These are phyloP conservation scores for Eutrema heterophyllum DNA, from an alignment of 345 rosid species.

Conservation along the genomic window DNA sequence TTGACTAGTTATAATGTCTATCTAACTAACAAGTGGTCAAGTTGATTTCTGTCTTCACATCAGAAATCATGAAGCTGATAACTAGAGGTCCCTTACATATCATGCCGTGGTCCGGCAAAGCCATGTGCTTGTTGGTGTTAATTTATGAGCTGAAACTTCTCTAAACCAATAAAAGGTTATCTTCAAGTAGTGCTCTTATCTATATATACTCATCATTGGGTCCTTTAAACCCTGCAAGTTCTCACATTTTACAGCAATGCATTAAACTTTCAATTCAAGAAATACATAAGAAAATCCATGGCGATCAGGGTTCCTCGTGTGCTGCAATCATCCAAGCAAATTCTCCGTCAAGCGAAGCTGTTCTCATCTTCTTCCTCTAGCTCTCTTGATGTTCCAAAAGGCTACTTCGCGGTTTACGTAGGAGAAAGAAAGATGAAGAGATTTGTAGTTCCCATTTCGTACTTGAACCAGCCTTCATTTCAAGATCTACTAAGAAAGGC, in stretches of 20 bases:
- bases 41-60: slow-evolving; percentile 15
- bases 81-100: slow-evolving; percentile 21
- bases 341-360: slow-evolving; percentile 26
- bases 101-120: slow-evolving; percentile 33
- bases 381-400: slow-evolving; percentile 40
- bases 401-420: slow-evolving; percentile 38
- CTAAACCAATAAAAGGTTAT: slow-evolving; percentile 11
- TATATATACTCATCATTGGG: slow-evolving; percentile 22
- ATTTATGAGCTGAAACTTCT: slow-evolving; percentile 10
- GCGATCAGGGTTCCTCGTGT: slow-evolving; percentile 27
- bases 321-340: slow-evolving; percentile 27
- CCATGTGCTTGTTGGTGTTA: slow-evolving; percentile 30
- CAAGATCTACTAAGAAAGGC: slow-evolving; percentile 29
- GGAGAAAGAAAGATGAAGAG: slow-evolving; percentile 39
- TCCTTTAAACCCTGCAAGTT: slow-evolving; percentile 9
- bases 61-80: slow-evolving; percentile 9
- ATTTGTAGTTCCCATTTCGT: slow-evolving; percentile 37
- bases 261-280: slow-evolving; percentile 3
- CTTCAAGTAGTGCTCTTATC: slow-evolving; percentile 2
- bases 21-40: slow-evolving; percentile 32
- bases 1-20: slow-evolving; percentile 18
- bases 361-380: slow-evolving; percentile 18
- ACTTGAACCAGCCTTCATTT: slow-evolving; percentile 38
- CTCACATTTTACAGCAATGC: neutral
- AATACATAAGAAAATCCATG: slow-evolving; percentile 18